Conservation (phyloP, 2,329 filamentous ascomycete species). For the Trichophyton mentagrophytes region DNA sequence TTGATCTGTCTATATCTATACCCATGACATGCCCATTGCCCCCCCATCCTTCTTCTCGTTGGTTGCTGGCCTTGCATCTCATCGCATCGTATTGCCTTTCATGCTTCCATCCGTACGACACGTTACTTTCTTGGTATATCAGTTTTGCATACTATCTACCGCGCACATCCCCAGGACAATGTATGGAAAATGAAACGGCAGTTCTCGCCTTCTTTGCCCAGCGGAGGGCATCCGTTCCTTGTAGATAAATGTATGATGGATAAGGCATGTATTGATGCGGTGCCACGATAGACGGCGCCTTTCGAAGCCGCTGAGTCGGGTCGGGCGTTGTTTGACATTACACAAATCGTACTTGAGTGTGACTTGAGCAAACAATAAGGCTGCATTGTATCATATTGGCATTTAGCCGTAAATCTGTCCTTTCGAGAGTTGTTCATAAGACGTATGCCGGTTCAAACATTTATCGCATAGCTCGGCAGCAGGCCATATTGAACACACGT, state of each 20-base stretch:
- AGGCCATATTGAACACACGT: neutral
- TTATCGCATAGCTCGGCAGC: neutral
- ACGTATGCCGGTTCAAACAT: neutral
- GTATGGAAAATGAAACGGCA: neutral
- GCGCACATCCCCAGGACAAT: neutral
- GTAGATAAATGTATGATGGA: neutral
- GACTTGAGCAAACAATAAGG: neutral
- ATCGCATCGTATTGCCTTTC: neutral
- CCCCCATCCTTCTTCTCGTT: too few relatives aligned
- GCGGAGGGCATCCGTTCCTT: neutral
- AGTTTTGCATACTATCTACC: neutral
- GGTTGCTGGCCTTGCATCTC: neutral
- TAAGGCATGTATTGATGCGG: too few relatives aligned
- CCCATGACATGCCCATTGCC: neutral
- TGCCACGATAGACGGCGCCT: too few relatives aligned
- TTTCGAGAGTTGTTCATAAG: neutral
- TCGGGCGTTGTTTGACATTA: neutral
- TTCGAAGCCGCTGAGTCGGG: neutral
- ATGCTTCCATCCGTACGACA: neutral
- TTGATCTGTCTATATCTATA: neutral
- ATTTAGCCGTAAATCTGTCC: neutral
- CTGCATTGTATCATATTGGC: neutral
- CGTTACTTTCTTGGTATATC: neutral
- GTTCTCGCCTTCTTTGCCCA: neutral
- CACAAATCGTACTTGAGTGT: neutral